Evolutionary conservation across 2,329 filamentous ascomycete genomes (phyloP), one percentile per base, ranked within the genome.

Genomic region (Tolypocladium album): DNA sequence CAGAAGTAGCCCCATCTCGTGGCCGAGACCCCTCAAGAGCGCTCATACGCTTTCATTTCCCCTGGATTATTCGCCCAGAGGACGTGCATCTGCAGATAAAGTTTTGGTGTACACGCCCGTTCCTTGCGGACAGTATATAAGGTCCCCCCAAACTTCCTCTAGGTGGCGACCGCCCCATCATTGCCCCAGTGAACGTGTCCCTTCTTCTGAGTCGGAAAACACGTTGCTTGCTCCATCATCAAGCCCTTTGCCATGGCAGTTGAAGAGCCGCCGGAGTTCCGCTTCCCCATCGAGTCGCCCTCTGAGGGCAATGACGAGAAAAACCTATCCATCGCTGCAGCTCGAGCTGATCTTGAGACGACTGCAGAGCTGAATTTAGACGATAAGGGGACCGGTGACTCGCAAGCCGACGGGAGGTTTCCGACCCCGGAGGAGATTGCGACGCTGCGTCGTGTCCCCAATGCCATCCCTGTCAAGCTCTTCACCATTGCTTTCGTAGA

Each of bases 401-500:
- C 42, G n/a, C 42, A 22, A n/a, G 12, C 43, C 43, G 27, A 20
- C 45, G 45, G 68, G 56, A 69, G 74, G 65, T 72, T 70, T 62
- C 85, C 85, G 2, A 88, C 84, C 7, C 80, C 83, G 34, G 84
- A 88, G 69, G 86, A 88, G 62, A 71, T 85, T 61, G 69, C 64
- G 20, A 86, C 82, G 0, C 79, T 88, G n/a, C 81, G 78, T 56
- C 83, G 84, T 67, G 81, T 88, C 27, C 82, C 85, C 15, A 86
- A 83, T 62, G 79, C 78, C 68, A 82, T 91, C 62, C 85, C 85
- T 56, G 85, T 81, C 79, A 75, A 79, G 59, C 82, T 86, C 60
- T 91, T 85, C 74, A 85, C 84, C 34, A 83, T 92, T 61, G 87
- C 86, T 56, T 85, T 90, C 62, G 82, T 88, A 61, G 88, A 92